A percentile compares a stretch with the other conserved stretches of the same genome.
Conservation (phyloP, 345 rosid species). For the Crucihimalaya himalaica region DNA sequence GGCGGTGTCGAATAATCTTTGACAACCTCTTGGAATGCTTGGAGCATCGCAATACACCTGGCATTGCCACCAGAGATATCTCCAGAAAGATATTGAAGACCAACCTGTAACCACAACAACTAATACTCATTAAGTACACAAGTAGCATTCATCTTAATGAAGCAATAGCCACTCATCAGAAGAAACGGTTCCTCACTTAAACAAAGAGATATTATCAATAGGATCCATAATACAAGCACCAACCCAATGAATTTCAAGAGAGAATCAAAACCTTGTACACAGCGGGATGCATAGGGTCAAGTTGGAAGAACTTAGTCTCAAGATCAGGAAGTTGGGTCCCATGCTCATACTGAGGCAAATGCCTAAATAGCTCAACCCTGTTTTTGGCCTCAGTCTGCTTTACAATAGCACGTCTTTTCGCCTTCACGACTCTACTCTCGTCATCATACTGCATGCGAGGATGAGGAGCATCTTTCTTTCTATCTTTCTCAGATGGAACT, state of each 20-base stretch:
- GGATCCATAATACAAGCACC: neutral
- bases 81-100: constrained; percentile 83
- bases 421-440: constrained; percentile 83
- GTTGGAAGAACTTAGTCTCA: constrained; percentile 74
- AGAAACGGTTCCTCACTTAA: neutral
- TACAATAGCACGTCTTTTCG: constrained; percentile 85
- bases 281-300: constrained; percentile 93
- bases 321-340: constrained; percentile 92
- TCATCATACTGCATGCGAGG: constrained; percentile 98
- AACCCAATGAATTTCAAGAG: neutral
- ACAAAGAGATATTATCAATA: neutral
- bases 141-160: neutral
- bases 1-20: constrained; percentile 78
- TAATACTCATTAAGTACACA: constrained; percentile 17
- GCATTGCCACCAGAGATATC: constrained; percentile 92
- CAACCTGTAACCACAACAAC: constrained; percentile 60
- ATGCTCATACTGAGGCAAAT: constrained; percentile 96
- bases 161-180: constrained; percentile 1
- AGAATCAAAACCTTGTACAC: constrained; percentile 67
- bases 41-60: constrained; percentile 96
- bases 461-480: constrained; percentile 94
- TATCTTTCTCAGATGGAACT: constrained; percentile 68
- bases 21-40: constrained; percentile 85
- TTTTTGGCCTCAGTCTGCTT: constrained; percentile 87
- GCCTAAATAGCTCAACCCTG: constrained; percentile 92